These are phyloP conservation scores for Rutstroemia sp. DNA, from an alignment of 2,329 filamentous ascomycete species.

Conservation along the genomic window DNA sequence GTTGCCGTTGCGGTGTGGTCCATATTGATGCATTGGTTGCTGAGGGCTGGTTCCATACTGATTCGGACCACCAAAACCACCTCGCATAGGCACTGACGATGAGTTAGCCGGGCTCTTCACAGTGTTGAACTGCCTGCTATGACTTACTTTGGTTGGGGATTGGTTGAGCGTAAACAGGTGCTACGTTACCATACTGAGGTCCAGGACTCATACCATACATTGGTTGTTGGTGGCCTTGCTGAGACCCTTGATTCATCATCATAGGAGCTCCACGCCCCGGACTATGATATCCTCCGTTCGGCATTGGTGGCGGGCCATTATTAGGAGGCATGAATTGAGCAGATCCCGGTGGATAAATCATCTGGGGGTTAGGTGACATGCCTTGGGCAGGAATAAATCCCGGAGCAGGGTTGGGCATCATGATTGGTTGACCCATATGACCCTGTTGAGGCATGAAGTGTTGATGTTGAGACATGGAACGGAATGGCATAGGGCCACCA, in stretches of 20 bases:
- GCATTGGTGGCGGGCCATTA: slow-evolving; percentile 49
- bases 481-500: slow-evolving; percentile 64
- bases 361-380: slow-evolving; percentile 64
- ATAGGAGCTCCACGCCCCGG: slow-evolving; percentile 74
- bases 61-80: slow-evolving; percentile 52
- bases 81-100: slow-evolving; percentile 48
- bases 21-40: slow-evolving; percentile 53
- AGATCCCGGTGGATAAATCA: slow-evolving; percentile 74
- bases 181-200: slow-evolving; percentile 37
- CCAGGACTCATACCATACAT: slow-evolving; percentile 67
- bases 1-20: slow-evolving; percentile 44
- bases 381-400: slow-evolving; percentile 69
- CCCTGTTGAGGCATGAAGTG: slow-evolving; percentile 68
- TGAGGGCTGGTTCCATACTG: slow-evolving; percentile 61
- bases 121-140: slow-evolving; percentile 5
- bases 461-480: slow-evolving; percentile 63
- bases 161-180: slow-evolving; percentile 60
- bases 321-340: slow-evolving; percentile 56
- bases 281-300: slow-evolving; percentile 76
- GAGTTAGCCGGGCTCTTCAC: slow-evolving; percentile 33
- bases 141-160: slow-evolving; percentile 66
- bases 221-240: slow-evolving; percentile 67
- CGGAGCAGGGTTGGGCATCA: slow-evolving; percentile 68
- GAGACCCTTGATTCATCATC: slow-evolving; percentile 93
- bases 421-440: slow-evolving; percentile 67